Base-by-base conservation (phyloP, 2,329 filamentous ascomycete genomes). In the Nemania sp. region DNA sequence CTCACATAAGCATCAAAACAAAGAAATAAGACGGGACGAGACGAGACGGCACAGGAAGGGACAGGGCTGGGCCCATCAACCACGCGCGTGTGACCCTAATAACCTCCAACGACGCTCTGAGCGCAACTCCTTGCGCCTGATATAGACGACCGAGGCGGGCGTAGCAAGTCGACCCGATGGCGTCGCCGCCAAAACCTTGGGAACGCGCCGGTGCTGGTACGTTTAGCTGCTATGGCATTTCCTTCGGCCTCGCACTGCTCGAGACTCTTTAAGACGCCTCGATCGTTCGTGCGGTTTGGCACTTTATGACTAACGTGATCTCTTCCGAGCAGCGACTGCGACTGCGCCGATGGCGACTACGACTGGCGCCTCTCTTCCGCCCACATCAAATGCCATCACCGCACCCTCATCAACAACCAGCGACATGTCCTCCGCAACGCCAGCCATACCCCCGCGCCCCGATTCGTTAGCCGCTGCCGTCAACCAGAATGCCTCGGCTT, bases 121-220 rank as follows among this genome's bases (percentile, higher is more conserved):
- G n/a, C 15, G 15, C 5, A 2, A 59, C 43, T 50, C 45, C 59
- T 58, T 58, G 50, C 59, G 49, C 65, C 45, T 29, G 47, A 54
- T 18, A 62, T 43, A 21, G 54, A 61, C 46, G 21, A 51, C 54
- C 58, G 18, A 34, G 51, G 61, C 55, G 64, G 54, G 58, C 49
- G 25, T 58, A 54, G 25, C 17, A n/a, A 54, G 25, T 21, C 20
- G 66, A 48, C 37, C 59, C 65, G 12, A 87, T 87, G 83, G 85
- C 85, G 65, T 97, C 94, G 76, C 95, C 95, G 73, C 95, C 95
- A 57, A 99, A 99, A 79, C 95, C 95, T 48, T 99, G 95, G 95
- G 95, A 99, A 80, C 86, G 89, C 76, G 84, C 88, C 67, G 90
- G 89, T 77, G 84, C 80, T 72, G 76, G 84, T 87, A 78, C 71